These are phyloP conservation scores for Agaricus subrufescens DNA, from an alignment of 768 basidiomycete genomes.

Conservation along the genomic window DNA sequence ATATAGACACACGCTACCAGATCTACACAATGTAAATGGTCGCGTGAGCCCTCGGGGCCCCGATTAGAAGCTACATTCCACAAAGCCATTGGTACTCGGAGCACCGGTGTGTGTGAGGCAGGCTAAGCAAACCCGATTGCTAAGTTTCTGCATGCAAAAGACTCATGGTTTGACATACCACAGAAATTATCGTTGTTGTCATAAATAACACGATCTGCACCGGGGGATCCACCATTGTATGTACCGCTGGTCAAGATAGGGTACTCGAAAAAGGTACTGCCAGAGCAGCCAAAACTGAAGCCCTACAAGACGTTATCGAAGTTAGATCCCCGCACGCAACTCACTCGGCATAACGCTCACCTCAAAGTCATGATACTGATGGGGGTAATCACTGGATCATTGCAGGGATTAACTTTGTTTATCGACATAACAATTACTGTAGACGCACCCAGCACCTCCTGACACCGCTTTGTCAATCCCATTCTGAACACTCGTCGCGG, in stretches of 20 bases:
- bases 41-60: too few species aligned
- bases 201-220: conserved; percentile 26
- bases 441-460: conserved; percentile 19
- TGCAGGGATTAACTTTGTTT: not conserved
- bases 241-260: conserved; percentile 18
- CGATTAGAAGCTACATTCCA: conserved; percentile 14
- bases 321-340: not conserved
- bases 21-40: too few species aligned
- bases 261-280: conserved; percentile 21
- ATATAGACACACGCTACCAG: too few species aligned
- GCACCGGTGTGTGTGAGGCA: conserved; percentile 26
- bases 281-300: conserved; percentile 20
- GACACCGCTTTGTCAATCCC: conserved; percentile 10
- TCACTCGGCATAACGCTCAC: conserved; percentile 4
- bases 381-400: conserved; percentile 19
- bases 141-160: not conserved
- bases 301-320: conserved; percentile 11
- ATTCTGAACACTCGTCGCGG: not conserved
- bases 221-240: conserved; percentile 22
- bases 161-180: conserved; percentile 13
- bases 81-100: conserved; percentile 19
- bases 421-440: not conserved
- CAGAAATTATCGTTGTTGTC: conserved; percentile 20
- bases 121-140: conserved; percentile 10
- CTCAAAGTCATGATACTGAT: conserved; percentile 22